Percentiles rank a stretch among this genome's conserved stretches.
phyloP scores from a whole-genome alignment of 257 asterid species.

The Vinca minor region DNA sequence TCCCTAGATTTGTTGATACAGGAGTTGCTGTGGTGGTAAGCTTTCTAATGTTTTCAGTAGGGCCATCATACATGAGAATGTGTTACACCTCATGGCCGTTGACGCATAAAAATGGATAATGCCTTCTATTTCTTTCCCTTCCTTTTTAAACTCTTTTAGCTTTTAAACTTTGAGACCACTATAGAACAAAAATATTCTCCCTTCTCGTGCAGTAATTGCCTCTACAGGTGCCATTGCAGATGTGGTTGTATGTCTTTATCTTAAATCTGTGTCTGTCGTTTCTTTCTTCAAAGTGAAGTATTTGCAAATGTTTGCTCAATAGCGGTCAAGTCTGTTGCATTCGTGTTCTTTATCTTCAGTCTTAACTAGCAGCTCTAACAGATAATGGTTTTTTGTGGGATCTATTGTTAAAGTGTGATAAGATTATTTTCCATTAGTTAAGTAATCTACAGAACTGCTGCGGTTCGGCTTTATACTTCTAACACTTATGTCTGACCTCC shows the following conservation, averaged over 20 bases:
- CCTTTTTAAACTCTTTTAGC: neutral
- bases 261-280: neutral
- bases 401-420: neutral
- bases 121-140: neutral
- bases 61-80: neutral
- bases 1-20: slow-evolving; percentile 75
- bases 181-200: neutral
- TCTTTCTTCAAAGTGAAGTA: neutral
- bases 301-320: neutral
- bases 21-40: slow-evolving; percentile 88
- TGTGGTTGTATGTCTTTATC: neutral
- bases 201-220: neutral
- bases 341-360: neutral
- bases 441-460: neutral
- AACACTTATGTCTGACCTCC: neutral
- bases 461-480: neutral
- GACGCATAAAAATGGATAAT: neutral
- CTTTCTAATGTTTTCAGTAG: slow-evolving; percentile 11
- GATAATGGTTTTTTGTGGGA: neutral
- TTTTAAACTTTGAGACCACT: neutral
- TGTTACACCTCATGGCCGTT: neutral
- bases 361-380: neutral
- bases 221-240: neutral
- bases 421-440: neutral
- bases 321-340: neutral